Evolutionary conservation across 2,329 filamentous ascomycete genomes (phyloP).

Genomic region (Pseudopithomyces maydicus): DNA sequence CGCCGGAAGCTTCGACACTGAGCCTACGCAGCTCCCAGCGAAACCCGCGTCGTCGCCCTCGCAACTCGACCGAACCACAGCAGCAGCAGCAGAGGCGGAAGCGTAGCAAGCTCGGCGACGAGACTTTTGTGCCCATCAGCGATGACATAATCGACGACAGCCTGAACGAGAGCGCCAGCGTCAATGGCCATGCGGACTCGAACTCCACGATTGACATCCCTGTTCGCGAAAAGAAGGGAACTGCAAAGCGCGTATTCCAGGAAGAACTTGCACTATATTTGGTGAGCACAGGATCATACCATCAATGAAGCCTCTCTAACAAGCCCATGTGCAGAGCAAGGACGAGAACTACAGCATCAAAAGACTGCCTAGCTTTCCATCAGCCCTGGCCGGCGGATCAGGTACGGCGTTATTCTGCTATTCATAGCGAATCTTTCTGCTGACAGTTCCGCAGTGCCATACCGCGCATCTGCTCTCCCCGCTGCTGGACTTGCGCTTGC

Average conservation of each 20-base stretch:
- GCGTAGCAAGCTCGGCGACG: conserved; percentile 53
- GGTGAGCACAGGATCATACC: conserved; percentile 52
- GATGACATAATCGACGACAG: conserved; percentile 30
- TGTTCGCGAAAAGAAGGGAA: conserved; percentile 46
- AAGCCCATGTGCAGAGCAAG: conserved; percentile 63
- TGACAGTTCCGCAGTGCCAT: conserved; percentile 36
- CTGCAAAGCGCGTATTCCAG: conserved; percentile 62
- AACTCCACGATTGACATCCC: conserved; percentile 45
- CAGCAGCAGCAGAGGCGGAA: conserved; percentile 52
- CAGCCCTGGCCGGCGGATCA: conserved; percentile 71
- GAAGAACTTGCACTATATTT: conserved; percentile 70
- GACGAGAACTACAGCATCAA: conserved; percentile 85
- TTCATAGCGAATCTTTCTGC: conserved; percentile 6
- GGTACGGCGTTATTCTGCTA: conserved; percentile 57
- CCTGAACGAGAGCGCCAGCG: conserved; percentile 35
- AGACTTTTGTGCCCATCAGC: conserved; percentile 40
- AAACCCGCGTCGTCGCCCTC: conserved; percentile 53
- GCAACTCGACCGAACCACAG: conserved; percentile 50
- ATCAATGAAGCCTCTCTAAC: conserved; percentile 14
- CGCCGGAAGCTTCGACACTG: conserved; percentile 42
- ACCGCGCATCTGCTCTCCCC: conserved; percentile 57
- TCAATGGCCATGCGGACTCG: conserved; percentile 40
- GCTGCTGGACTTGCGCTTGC: conserved; percentile 74
- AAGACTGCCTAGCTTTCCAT: conserved; percentile 81
- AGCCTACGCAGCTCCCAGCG: conserved; percentile 47